Base-by-base conservation (phyloP, 768 basidiomycete genomes). In the Leccinellum rugosiceps region DNA sequence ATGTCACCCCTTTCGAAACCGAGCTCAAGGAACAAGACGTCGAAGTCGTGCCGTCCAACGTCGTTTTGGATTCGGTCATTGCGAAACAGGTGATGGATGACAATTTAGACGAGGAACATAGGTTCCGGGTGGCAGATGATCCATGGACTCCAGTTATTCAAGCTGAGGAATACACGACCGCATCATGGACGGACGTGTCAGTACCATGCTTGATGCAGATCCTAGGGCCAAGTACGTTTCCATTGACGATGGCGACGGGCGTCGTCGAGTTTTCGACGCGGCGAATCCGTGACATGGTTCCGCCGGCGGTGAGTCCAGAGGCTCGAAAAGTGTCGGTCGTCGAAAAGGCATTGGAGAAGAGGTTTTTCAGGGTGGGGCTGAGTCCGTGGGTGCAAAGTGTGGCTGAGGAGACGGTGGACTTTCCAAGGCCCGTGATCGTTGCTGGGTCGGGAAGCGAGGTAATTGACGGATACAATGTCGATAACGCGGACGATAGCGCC, bases 241-340 rank as follows among this genome's bases (percentile, higher is more conserved):
- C 87, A 1, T 59, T 80, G 54, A 84, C 83, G 4, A 86, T 88
- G 68, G 76, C 74, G 3, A 74, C 83, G 2, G 86, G 85, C 13
- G 69, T 88, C 51, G 82, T 87, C 53, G 89, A 91, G 68, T 75
- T 74, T 38, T 85, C 85, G 3, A 80, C 85, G 50, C 77, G 89
- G 28, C 76, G 77, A 45, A 77, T 91, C 68, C 78, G 78, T 50
- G 65, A 76, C 2, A 69, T 86, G 55, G 61, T 74, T 5, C 61
- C 72, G 2, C 80, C 80, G 1, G 69, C 68, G 25, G 25, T 62
- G 57, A 43, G 43, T 17, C 4, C 17, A 41, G 23, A 7, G 6
- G 14, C 19, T 45, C 14, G n/a, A 7, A 32, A 28, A 17, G 44
- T 48, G 3, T 48, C 58, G 15, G 49, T 71, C 3, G 74, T 83